Evolutionary conservation across 805 yeast species (phyloP).

Genomic region (Blastobotrys muscicola): DNA sequence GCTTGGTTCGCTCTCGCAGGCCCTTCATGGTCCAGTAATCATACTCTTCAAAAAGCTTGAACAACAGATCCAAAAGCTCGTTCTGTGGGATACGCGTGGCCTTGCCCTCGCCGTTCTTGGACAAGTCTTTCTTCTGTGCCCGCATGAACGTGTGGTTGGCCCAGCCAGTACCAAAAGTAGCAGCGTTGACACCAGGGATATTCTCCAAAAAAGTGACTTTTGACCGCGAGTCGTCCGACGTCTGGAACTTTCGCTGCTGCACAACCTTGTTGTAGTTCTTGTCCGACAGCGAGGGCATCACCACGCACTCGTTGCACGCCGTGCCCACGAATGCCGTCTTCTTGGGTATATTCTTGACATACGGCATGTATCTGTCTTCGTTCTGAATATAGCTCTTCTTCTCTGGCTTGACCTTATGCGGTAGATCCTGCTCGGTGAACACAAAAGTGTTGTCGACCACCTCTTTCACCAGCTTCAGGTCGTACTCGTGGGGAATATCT

Average conservation of each 20-base stretch:
- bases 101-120: slow-evolving; percentile 55
- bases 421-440: slow-evolving; percentile 75
- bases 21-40: slow-evolving; percentile 97
- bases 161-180: slow-evolving; percentile 78
- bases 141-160: slow-evolving; percentile 58
- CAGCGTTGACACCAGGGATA: slow-evolving; percentile 79
- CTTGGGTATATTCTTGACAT: slow-evolving; percentile 79
- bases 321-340: slow-evolving; percentile 81
- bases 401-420: slow-evolving; percentile 28
- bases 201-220: slow-evolving; percentile 65
- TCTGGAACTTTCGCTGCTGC: slow-evolving; percentile 42
- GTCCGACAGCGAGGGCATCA: slow-evolving; percentile 69
- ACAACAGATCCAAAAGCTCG: slow-evolving; percentile 78
- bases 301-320: slow-evolving; percentile 85
- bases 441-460: slow-evolving; percentile 78
- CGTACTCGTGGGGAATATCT: slow-evolving; percentile 76
- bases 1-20: slow-evolving; percentile 83
- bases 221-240: slow-evolving; percentile 37
- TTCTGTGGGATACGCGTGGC: slow-evolving; percentile 92
- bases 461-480: slow-evolving; percentile 65
- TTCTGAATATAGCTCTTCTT: not conserved
- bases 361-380: slow-evolving; percentile 49
- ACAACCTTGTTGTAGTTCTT: slow-evolving; percentile 58
- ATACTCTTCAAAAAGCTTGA: slow-evolving; percentile 84
- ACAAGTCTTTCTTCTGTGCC: slow-evolving; percentile 25